Evolutionary conservation across 1,284 basidiomycete genomes (phyloP), one percentile per base, ranked within the genome.

Genomic region (Peniophora sp.): DNA sequence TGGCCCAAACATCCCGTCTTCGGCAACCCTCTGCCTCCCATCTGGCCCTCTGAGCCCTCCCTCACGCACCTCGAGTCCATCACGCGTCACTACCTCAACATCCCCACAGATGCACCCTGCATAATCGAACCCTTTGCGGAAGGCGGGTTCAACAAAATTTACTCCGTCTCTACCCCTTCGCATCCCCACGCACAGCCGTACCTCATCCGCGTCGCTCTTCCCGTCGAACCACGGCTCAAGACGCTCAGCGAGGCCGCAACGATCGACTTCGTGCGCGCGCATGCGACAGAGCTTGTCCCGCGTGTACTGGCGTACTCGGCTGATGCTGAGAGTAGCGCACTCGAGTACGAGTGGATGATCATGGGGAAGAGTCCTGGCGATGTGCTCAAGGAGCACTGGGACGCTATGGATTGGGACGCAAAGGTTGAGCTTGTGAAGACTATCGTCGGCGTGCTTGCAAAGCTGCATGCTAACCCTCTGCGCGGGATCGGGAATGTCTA

Each of bases 271-370:
- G 47, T 48, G 12, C 27, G 47, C 27, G n/a, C 14, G 27, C 27
- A 19, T 19, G 10, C 14, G 12, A 34, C 12, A 14, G 47, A 32
- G 16, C 3, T 9, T 19, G 24, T 48, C 14, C 47, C 47, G 32
- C 25, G 32, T 11, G 27, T 48, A 19, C 27, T 48, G 22, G 48
- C 48, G 5, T 49, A 49, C 23, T 5, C 5, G 12, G 27, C 27
- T 5, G 39, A 49, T 17, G 48, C 23, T 12, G 32, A 22, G 48
- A 22, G 14, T 3, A 32, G 27, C 38, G 38, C 14, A 16, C 38
- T 49, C 11, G 48, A 38, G 11, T 49, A 41, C 39, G 48, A 49
- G 48, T 49, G 48, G 48, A 49, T 44, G 12, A 39, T 49, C 20
- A 39, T 43, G 48, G 48, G 43, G 48, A 44, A 49, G 27, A n/a